Evolutionary conservation across 2,329 filamentous ascomycete genomes (phyloP), one percentile per base, ranked within the genome.

Genomic region (Sporothrix luriei): DNA sequence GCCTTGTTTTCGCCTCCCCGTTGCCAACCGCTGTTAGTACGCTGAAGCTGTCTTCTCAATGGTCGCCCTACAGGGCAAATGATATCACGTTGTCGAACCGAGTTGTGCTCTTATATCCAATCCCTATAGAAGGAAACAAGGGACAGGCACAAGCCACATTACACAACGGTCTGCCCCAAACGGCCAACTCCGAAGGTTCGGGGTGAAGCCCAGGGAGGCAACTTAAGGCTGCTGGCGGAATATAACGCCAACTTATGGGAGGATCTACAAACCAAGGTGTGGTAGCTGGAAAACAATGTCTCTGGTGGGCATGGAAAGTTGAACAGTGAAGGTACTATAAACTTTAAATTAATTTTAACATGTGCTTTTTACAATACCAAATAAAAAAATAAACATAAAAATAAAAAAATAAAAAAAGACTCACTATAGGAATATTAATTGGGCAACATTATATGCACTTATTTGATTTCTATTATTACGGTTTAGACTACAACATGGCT

Each of bases 1-100:
- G 62, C 62, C 62, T 65, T 29, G 9, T 38, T 51, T n/a, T 65
- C 11, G 62, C 62, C 62, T 51, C 62, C 43, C 62, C 62, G 62
- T 65, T 65, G 29, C 43, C 46, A 65, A 51, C 29, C 26, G 46
- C 62, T 19, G 14, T 48, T 64, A 29, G 46, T n/a, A 4, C 5
- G 33, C 7, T 29, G 6, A 13, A 33, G 24, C 61, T 33, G 21
- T 9, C 51, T 21, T 68, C 59, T 70, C 40, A 72, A 24, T 71
- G 72, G 71, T 51, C 71, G 72, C 72, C 72, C 57, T 73, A 73
- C 54, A 68, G 38, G 71, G 68, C 69, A 68, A 57, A 62, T 65
- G 24, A 33, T 43, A 40, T 33, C 26, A 38, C 48, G n/a, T 51
- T 54, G 13, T 29, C n/a, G 33, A 16, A 24, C 62, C 40, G 11